These are phyloP conservation scores for Nemania sp. DNA, from an alignment of 2,329 filamentous ascomycete genomes.

Conservation along the genomic window DNA sequence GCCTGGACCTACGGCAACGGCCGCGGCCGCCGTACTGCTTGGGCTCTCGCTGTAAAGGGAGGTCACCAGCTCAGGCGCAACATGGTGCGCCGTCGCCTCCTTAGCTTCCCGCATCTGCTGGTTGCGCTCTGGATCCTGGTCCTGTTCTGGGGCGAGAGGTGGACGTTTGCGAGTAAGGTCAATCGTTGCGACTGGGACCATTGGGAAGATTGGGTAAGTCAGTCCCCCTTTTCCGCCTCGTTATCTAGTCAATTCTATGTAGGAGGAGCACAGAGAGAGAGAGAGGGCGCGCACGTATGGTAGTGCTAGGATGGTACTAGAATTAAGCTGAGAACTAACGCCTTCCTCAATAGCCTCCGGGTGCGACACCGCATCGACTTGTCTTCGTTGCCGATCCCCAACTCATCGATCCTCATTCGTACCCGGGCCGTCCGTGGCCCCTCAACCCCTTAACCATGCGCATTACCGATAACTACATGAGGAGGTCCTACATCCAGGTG, in stretches of 20 bases:
- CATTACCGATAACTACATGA: slow-evolving; percentile 90
- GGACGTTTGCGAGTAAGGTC: slow-evolving; percentile 78
- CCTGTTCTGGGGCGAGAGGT: slow-evolving; percentile 87
- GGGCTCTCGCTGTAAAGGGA: slow-evolving; percentile 48
- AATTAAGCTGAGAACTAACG: slow-evolving; percentile 26
- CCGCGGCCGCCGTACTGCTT: slow-evolving; percentile 55
- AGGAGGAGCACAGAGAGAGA: neutral
- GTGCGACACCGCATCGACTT: slow-evolving; percentile 83
- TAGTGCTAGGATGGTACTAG: neutral
- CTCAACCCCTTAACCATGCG: slow-evolving; percentile 65
- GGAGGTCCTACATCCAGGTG: slow-evolving; percentile 82
- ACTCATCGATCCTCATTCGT: slow-evolving; percentile 94
- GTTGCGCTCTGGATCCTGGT: slow-evolving; percentile 80
- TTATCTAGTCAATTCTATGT: neutral
- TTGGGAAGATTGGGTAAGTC: slow-evolving; percentile 92
- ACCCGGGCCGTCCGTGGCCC: slow-evolving; percentile 79
- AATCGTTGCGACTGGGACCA: slow-evolving; percentile 81
- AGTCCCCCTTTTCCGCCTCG: neutral
- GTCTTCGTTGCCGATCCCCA: slow-evolving; percentile 91
- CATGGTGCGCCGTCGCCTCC: slow-evolving; percentile 62
- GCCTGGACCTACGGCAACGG: slow-evolving; percentile 58
- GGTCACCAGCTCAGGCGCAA: slow-evolving; percentile 58
- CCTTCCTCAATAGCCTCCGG: slow-evolving; percentile 70
- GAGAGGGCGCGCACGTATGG: neutral
- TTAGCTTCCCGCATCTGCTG: slow-evolving; percentile 75